Evolutionary conservation across 2,329 filamentous ascomycete genomes (phyloP), one percentile per base, ranked within the genome.

Genomic region (Pseudocercospora ulei): DNA sequence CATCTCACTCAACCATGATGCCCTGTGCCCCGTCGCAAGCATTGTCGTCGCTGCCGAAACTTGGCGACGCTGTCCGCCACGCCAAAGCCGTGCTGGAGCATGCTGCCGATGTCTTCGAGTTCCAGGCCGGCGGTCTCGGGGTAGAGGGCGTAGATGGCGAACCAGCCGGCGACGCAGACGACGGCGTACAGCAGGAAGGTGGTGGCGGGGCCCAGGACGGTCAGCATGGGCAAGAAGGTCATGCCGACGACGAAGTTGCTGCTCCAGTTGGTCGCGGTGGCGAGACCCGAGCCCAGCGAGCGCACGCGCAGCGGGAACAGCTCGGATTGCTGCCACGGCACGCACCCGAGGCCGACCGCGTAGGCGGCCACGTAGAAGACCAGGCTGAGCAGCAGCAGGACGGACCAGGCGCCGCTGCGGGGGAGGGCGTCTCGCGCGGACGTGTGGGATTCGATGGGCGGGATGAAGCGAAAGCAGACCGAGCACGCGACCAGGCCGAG

Each of bases 271-370:
- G 83, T 92, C 3, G 78, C 80, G 5, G 87, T 88, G 1, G 80
- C 73, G 3, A 84, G 60, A 0, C 78, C 78, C 41, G 78, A 82
- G 17, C 82, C 83, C 1, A 84, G 62, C 3, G 78, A 78, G 33
- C 82, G 76, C 29, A 86, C 81, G 18, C 71, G 70, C 31, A 87
- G 68, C 1, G 86, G 82, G 56, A 95, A 95, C 9, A 57, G 72
- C 64, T 96, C 88, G 51, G 80, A 84, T 64, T 94, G 87, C 71
- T 94, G 88, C 88, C 88, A 96, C 0, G 88, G 87, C 2, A 96
- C 85, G 53, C 86, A 92, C 5, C 88, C 88, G 2, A 96, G 70
- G 2, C 88, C 88, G 1, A 87, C 68, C 1, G 88, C 88, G 57
- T 92, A 96, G 1, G 80, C 71, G 5, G 83, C 80, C 1, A 93